These are phyloP conservation scores for Colletotrichum somersetense DNA, from an alignment of 2,329 filamentous ascomycete species.

Conservation along the genomic window DNA sequence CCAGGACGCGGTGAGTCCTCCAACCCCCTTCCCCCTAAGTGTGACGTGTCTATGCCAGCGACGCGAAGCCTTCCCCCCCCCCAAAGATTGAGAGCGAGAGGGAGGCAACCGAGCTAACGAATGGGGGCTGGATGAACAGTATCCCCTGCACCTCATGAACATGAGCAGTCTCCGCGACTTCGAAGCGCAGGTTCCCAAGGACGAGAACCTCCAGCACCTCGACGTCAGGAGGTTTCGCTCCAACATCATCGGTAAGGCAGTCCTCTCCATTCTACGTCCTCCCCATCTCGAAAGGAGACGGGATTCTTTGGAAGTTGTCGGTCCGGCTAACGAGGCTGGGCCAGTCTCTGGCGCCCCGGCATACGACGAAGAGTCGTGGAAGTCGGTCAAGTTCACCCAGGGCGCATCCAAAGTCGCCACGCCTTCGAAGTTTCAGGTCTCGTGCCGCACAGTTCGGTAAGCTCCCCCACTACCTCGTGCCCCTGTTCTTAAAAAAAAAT, in stretches of 20 bases:
- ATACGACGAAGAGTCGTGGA: slow-evolving; percentile 80
- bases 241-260: slow-evolving; percentile 73
- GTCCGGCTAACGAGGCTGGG: neutral
- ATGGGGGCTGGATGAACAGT: slow-evolving; percentile 56
- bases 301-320: no score
- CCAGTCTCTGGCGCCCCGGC: slow-evolving; percentile 71
- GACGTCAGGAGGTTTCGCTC: slow-evolving; percentile 76
- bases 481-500: neutral
- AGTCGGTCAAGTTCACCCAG: slow-evolving; percentile 66
- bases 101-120: neutral
- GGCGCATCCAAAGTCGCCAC: slow-evolving; percentile 61
- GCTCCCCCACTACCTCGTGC: slow-evolving; percentile 40
- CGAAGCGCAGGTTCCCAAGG: slow-evolving; percentile 66
- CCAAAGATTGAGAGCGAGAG: neutral
- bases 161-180: slow-evolving; percentile 73
- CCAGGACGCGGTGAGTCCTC: slow-evolving; percentile 73
- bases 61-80: neutral
- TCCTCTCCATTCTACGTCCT: slow-evolving; percentile 6
- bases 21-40: neutral
- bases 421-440: slow-evolving; percentile 63
- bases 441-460: slow-evolving; percentile 74
- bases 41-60: neutral
- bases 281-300: neutral
- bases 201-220: slow-evolving; percentile 62
- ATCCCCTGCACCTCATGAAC: slow-evolving; percentile 77